Evolutionary conservation across 257 asterid species (phyloP).

Genomic region (Nicotiana benthamiana): DNA sequence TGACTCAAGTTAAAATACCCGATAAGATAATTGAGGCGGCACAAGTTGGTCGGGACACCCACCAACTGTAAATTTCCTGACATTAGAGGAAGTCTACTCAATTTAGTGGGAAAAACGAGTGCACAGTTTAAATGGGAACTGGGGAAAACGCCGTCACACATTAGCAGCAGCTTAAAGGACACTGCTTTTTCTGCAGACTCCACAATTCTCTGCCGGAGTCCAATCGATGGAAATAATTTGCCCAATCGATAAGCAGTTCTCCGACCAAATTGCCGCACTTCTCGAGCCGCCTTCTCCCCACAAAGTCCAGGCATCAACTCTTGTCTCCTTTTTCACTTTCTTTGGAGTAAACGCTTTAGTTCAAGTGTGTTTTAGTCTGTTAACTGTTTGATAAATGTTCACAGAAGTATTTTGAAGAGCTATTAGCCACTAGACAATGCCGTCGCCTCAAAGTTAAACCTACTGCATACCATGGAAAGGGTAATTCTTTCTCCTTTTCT

Average conservation of each 20-base stretch:
- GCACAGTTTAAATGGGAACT: not conserved
- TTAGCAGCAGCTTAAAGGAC: not conserved
- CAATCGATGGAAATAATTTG: conserved; percentile 23
- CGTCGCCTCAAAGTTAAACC: conserved; percentile 46
- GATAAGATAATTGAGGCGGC: too few species aligned
- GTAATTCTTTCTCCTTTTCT: conserved; percentile 20
- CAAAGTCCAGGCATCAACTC: conserved; percentile 45
- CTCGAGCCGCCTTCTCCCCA: conserved; percentile 50
- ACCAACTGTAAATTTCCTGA: not conserved
- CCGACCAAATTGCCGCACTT: conserved; percentile 44
- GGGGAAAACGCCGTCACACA: not conserved
- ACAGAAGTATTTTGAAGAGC: conserved; percentile 60
- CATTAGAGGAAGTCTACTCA: not conserved
- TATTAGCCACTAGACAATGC: conserved; percentile 41
- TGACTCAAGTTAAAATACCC: too few species aligned
- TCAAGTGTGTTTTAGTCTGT: not conserved
- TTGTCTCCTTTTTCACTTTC: not conserved
- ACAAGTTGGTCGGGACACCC: not conserved
- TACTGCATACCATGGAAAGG: conserved; percentile 58
- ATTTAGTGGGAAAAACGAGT: not conserved
- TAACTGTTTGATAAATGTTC: conserved; percentile 3
- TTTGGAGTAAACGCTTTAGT: not conserved
- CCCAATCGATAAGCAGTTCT: conserved; percentile 40
- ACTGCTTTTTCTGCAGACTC: not conserved
- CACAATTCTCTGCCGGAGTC: not conserved